These are phyloP conservation scores for Globisporangium spiculum DNA, from an alignment of 352 stramenopile genomes.

Conservation along the genomic window DNA sequence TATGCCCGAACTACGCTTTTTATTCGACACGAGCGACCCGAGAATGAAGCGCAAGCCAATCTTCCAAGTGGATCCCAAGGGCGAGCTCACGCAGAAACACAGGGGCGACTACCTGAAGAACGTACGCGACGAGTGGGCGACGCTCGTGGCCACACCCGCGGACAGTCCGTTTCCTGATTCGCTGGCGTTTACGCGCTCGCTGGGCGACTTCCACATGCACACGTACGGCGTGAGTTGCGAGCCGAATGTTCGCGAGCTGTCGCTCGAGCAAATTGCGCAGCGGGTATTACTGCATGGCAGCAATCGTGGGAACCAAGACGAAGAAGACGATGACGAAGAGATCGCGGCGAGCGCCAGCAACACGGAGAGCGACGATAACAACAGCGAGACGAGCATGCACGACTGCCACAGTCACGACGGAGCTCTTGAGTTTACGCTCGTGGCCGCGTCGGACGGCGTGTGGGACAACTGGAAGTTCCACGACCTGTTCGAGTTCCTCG, in stretches of 20 bases:
- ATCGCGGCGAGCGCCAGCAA: constrained; percentile 15
- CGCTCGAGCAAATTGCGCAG: constrained; percentile 33
- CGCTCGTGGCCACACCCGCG: constrained; percentile 69
- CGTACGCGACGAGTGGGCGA: constrained; percentile 90
- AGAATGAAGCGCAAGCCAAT: constrained; percentile 35
- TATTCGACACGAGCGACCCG: constrained; percentile 68
- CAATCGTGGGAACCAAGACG: constrained; percentile 23
- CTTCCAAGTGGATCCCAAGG: constrained; percentile 27
- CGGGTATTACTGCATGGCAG: constrained; percentile 16
- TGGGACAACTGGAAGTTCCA: constrained; percentile 90
- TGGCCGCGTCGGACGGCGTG: constrained; percentile 80
- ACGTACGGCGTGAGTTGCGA: constrained; percentile 72
- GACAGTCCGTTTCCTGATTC: constrained; percentile 72
- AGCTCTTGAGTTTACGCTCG: constrained; percentile 40
- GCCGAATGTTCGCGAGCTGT: constrained; percentile 56
- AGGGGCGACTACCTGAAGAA: constrained; percentile 88
- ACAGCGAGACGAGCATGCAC: constrained; percentile 14
- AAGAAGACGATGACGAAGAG: constrained; percentile 8
- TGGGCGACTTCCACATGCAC: constrained; percentile 89
- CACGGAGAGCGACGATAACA: constrained; percentile 18
- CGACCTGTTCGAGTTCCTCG: constrained; percentile 55
- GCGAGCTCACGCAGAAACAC: constrained; percentile 33
- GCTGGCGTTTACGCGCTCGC: constrained; percentile 84
- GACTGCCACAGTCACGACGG: neutral
- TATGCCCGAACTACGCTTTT: constrained; percentile 72